These are phyloP conservation scores for Tetradesmus lagerheimii DNA, from an alignment of 139 green algal species.

Conservation along the genomic window DNA sequence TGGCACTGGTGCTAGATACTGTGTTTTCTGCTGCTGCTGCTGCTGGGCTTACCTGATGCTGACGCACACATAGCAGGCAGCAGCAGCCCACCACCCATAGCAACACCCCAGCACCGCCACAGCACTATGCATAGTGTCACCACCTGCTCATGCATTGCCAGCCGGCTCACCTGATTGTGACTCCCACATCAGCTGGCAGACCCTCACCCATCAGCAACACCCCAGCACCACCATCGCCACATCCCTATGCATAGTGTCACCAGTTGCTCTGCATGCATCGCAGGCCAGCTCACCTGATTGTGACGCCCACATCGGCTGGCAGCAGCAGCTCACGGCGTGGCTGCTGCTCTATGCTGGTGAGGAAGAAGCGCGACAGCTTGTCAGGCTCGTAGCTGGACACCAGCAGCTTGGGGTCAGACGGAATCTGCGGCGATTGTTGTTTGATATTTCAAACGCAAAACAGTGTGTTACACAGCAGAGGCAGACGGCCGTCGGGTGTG, in stretches of 20 bases:
- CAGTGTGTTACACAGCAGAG: background rate
- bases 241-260: too few relatives aligned
- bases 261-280: too few relatives aligned
- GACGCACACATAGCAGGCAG: conserved; percentile 66
- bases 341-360: conserved; percentile 68
- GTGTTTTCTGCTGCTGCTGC: background rate
- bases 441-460: background rate
- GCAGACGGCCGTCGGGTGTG: too few relatives aligned
- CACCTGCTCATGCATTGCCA: too few relatives aligned
- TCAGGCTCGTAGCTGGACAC: conserved; percentile 55
- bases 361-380: conserved; percentile 61
- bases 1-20: too few relatives aligned
- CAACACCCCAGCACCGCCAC: too few relatives aligned
- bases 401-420: conserved; percentile 77
- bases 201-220: too few relatives aligned
- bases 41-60: conserved; percentile 50
- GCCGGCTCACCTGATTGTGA: too few relatives aligned
- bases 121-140: too few relatives aligned
- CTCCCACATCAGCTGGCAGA: too few relatives aligned
- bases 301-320: conserved; percentile 64
- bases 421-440: conserved; percentile 56
- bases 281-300: conserved; percentile 59
- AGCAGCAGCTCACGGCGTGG: conserved; percentile 65
- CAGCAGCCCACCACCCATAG: conserved; percentile 65
- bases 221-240: too few relatives aligned